Conservation (phyloP, 2,329 filamentous ascomycete species). For the Thermothelomyces thermophilus region DNA sequence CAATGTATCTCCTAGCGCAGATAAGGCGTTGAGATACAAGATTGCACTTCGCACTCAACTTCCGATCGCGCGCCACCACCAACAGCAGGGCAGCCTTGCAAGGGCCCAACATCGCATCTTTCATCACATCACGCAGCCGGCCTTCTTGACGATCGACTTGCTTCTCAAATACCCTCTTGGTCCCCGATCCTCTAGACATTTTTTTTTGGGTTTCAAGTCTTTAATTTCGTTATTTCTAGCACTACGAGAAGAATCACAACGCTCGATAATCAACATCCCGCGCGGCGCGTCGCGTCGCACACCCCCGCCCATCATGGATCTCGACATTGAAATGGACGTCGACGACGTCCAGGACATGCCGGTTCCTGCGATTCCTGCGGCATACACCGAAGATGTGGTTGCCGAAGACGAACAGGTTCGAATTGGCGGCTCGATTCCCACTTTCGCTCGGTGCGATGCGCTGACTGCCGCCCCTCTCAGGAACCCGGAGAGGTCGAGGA, state of each 20-base stretch:
- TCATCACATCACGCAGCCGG: too few species aligned
- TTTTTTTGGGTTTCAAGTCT: not conserved
- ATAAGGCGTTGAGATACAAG: too few species aligned
- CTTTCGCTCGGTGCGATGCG: not conserved
- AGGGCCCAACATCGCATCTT: too few species aligned
- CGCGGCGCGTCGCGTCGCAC: not conserved
- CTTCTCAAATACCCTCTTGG: too few species aligned
- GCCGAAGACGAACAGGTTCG: constrained; percentile 27
- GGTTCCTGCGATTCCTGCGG: constrained; percentile 23
- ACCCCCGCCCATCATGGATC: constrained; percentile 48
- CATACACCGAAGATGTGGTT: constrained; percentile 25
- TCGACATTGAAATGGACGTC: constrained; percentile 66
- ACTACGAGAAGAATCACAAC: too few species aligned
- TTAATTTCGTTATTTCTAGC: too few species aligned
- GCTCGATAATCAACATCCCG: not conserved
- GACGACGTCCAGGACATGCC: constrained; percentile 31
- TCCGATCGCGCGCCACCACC: too few species aligned
- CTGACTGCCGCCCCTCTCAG: constrained; percentile 22
- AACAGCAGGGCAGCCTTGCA: too few species aligned
- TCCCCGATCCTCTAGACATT: too few species aligned
- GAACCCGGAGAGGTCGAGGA: constrained; percentile 39
- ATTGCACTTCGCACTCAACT: too few species aligned
- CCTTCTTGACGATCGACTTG: too few species aligned
- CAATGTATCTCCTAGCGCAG: too few species aligned
- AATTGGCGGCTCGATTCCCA: not conserved